These are phyloP conservation scores for Pythium monospermum DNA, from an alignment of 352 stramenopile species.

Conservation along the genomic window DNA sequence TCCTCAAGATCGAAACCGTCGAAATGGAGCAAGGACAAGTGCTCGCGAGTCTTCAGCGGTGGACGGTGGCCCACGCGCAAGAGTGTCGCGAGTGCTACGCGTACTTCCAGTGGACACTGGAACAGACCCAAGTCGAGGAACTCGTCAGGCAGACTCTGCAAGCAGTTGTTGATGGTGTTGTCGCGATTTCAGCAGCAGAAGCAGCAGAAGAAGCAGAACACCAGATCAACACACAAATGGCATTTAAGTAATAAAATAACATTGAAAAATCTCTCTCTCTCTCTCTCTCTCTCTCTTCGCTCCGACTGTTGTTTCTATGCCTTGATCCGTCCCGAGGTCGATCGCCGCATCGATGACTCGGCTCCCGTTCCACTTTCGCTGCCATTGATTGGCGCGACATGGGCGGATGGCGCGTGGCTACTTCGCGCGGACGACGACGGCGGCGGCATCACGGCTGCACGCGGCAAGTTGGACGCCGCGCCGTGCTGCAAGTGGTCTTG, in stretches of 20 bases:
- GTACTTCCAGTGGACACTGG: constrained; percentile 42
- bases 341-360: constrained; percentile 16
- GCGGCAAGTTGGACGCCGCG: not conserved
- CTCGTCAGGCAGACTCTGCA: constrained; percentile 17
- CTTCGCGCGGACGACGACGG: constrained; percentile 18
- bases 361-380: not conserved
- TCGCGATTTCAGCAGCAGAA: not conserved
- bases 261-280: not conserved
- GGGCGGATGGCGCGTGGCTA: not conserved
- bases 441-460: constrained; percentile 2
- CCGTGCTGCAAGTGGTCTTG: constrained; percentile 39
- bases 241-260: not conserved
- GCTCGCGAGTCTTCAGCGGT: constrained; percentile 31
- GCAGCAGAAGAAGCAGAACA: not conserved
- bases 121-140: constrained; percentile 24
- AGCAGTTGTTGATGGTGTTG: constrained; percentile 7
- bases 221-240: not conserved
- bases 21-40: constrained; percentile 8
- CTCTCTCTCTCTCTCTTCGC: not conserved
- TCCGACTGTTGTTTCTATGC: constrained; percentile 1
- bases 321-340: constrained; percentile 22
- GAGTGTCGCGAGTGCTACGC: constrained; percentile 53
- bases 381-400: not conserved
- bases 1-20: constrained; percentile 12
- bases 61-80: constrained; percentile 35